These are phyloP conservation scores for Mucor piriformis DNA, from an alignment of 371 early-diverging fungal species.

Conservation along the genomic window DNA sequence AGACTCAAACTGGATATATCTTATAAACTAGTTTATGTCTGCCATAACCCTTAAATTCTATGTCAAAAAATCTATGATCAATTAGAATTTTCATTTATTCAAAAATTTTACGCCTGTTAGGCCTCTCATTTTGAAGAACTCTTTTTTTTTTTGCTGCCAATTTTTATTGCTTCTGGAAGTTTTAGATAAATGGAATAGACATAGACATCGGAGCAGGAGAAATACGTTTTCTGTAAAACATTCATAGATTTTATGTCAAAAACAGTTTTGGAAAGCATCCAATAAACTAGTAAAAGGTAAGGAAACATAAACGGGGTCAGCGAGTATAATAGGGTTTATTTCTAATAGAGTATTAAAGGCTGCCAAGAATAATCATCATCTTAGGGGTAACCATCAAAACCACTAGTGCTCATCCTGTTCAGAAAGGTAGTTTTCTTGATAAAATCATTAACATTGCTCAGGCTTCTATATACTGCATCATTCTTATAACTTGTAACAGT, in stretches of 20 bases:
- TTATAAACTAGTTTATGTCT: background rate
- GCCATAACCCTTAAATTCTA: too few species aligned
- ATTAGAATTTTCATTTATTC: too few species aligned
- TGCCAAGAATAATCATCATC: background rate
- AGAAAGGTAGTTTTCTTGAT: constrained; percentile 2
- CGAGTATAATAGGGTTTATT: background rate
- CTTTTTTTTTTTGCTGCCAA: too few species aligned
- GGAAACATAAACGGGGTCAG: background rate
- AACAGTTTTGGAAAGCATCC: background rate
- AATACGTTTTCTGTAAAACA: background rate
- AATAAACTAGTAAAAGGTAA: constrained; percentile 1
- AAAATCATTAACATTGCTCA: constrained; percentile 1
- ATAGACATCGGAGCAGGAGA: too few species aligned
- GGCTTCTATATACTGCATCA: constrained; percentile 3
- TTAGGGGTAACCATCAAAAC: constrained; percentile 1
- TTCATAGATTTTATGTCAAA: background rate
- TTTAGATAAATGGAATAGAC: too few species aligned
- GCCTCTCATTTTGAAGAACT: too few species aligned
- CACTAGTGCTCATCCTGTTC: background rate
- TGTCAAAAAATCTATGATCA: too few species aligned
- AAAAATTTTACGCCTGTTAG: too few species aligned
- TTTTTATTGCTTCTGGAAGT: too few species aligned
- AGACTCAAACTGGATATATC: background rate
- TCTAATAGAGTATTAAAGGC: background rate
- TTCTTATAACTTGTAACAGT: constrained; percentile 2